Evolutionary conservation across 2,329 filamentous ascomycete species (phyloP).

Genomic region (Calonectria pauciramosa): DNA sequence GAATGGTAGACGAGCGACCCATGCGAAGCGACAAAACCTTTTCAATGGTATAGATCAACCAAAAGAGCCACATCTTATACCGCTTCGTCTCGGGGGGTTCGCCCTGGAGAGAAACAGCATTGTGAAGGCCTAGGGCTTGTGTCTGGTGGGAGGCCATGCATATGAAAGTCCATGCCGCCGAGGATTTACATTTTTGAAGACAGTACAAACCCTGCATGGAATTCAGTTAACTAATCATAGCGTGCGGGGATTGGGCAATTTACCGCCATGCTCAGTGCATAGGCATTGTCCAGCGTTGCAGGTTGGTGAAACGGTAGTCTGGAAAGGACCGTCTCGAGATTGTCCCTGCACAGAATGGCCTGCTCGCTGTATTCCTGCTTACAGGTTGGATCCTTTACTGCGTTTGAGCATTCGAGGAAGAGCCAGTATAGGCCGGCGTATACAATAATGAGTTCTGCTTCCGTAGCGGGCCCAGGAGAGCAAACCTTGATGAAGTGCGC

Average conservation of each 20-base stretch:
- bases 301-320: slow-evolving; percentile 38
- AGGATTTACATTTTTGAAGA: slow-evolving; percentile 36
- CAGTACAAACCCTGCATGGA: slow-evolving; percentile 27
- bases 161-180: slow-evolving; percentile 40
- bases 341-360: slow-evolving; percentile 32
- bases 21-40: slow-evolving; percentile 44
- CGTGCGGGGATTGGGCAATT: neutral
- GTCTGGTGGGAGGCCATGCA: slow-evolving; percentile 34
- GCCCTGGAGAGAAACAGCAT: slow-evolving; percentile 19
- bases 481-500: slow-evolving; percentile 40
- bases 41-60: slow-evolving; percentile 44
- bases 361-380: slow-evolving; percentile 31
- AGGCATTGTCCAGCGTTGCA: slow-evolving; percentile 28
- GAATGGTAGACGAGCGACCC: slow-evolving; percentile 42
- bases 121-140: slow-evolving; percentile 40
- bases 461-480: slow-evolving; percentile 31
- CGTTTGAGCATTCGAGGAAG: slow-evolving; percentile 37
- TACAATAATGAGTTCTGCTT: slow-evolving; percentile 39
- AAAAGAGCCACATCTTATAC: slow-evolving; percentile 40
- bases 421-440: slow-evolving; percentile 38
- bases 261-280: slow-evolving; percentile 38
- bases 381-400: neutral
- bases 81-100: slow-evolving; percentile 23
- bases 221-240: neutral
- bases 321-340: slow-evolving; percentile 40